Base-by-base conservation (phyloP, 176 grass and related monocot species). In the Eleusine indica region DNA sequence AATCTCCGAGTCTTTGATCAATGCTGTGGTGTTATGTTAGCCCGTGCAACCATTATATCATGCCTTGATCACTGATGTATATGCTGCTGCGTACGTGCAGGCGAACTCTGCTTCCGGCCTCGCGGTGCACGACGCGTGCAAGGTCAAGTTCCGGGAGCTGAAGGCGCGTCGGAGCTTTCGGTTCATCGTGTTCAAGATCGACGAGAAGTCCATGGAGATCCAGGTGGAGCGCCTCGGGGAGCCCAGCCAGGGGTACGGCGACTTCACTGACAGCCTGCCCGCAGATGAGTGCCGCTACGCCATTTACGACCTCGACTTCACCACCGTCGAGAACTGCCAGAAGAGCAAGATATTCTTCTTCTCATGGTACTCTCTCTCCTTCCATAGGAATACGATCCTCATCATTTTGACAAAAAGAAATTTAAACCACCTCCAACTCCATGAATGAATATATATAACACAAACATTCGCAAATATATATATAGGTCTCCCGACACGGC, bases 311-410 rank as follows among this genome's bases (percentile, higher is more conserved):
- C 89, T 96, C 71, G 94, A 97, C 84, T 97, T 97, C 84, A 79
- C 87, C 66, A 86, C 94, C 64, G 74, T 68, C 9, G 94, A 97
- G 90, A 94, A 97, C 89, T 97, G 94, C 80, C 94, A 97, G 87
- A 97, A 97, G 85, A 97, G 94, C 94, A 97, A 97, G 87, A 94
- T 97, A 80, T 92, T 97, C 89, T 97, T 97, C 89, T 89, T 94
- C 84, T 89, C 92, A 30, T 94, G 92, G 92, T 94, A 86, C 17
- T 35, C 32, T 35, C 32, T 35, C 32, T 35, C 2, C 32, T 35
- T 35, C 32, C 32, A 35, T 35, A 35, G 0, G 32, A 35, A 35
- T 35, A 35, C 32, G 32, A 35, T 35, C 32, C 32, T 35, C 32
- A 35, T 35, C 32, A 35, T 35, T 35, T 35, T 35, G 32, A 35